Conservation (phyloP, 257 asterid genomes). For the Verbascum thapsus region DNA sequence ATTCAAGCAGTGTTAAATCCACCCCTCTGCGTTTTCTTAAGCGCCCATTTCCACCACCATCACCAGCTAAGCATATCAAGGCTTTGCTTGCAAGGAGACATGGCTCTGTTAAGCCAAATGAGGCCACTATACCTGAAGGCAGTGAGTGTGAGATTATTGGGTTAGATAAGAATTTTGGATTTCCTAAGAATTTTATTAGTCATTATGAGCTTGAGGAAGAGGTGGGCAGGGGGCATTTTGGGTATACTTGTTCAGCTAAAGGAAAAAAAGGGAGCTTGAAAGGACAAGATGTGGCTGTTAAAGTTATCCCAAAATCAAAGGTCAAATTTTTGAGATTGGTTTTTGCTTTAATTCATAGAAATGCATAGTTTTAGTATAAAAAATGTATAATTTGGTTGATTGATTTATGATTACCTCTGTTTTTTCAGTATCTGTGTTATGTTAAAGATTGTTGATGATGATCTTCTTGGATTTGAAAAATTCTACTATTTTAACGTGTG, state of each 20-base stretch:
- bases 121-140: conserved; percentile 90
- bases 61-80: conserved; percentile 95
- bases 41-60: conserved; percentile 94
- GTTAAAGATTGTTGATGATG: conserved; percentile 1
- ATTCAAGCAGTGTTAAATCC: conserved; percentile 66
- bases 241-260: conserved; percentile 78
- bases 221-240: conserved; percentile 95
- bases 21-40: conserved; percentile 85
- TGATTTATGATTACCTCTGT: neutral
- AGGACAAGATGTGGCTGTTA: conserved; percentile 92
- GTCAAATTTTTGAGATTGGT: conserved; percentile 9
- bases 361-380: neutral
- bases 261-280: conserved; percentile 84
- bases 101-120: conserved; percentile 91
- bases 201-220: conserved; percentile 81
- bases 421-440: too few relatives aligned
- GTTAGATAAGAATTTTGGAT: conserved; percentile 83
- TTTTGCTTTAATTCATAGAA: conserved; percentile 6
- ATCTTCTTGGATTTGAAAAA: neutral
- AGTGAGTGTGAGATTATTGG: conserved; percentile 81
- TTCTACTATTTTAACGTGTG: conserved; percentile 5
- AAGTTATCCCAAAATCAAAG: conserved; percentile 66
- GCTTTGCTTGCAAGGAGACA: conserved; percentile 85
- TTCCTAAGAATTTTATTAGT: conserved; percentile 55
- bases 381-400: too few relatives aligned